Conservation (phyloP, 176 grass and related monocot species). For the Triticum dicoccoides region DNA sequence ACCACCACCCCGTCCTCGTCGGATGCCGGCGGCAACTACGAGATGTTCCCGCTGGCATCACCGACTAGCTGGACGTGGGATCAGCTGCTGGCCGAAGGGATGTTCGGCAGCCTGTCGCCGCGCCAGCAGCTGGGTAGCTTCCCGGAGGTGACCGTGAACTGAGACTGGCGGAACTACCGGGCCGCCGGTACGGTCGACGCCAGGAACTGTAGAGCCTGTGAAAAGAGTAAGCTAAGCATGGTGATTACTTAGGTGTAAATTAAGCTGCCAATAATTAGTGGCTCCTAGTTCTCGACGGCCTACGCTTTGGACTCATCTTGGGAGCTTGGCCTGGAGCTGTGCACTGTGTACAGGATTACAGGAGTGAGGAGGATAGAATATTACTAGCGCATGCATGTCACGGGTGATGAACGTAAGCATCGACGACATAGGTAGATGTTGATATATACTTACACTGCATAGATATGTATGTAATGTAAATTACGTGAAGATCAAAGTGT, state of each 20-base stretch:
- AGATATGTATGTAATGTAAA: constrained; percentile 24
- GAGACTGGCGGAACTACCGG: background rate
- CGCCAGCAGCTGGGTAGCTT: constrained; percentile 42
- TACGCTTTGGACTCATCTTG: constrained; percentile 46
- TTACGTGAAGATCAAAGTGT: constrained; percentile 12
- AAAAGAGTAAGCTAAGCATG: background rate
- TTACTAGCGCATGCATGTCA: constrained; percentile 26
- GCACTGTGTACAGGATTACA: constrained; percentile 8
- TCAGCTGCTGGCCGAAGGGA: constrained; percentile 30
- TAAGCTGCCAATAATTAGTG: constrained; percentile 9
- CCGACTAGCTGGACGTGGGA: constrained; percentile 40
- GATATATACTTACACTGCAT: background rate
- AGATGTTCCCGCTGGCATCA: constrained; percentile 41
- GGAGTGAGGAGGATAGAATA: constrained; percentile 23
- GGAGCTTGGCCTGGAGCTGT: constrained; percentile 33
- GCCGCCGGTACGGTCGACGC: background rate
- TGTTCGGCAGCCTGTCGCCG: constrained; percentile 44
- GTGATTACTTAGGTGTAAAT: constrained; percentile 22
- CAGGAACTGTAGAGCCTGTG: background rate
- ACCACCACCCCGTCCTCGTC: constrained; percentile 1
- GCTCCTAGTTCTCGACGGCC: constrained; percentile 42
- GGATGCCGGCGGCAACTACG: background rate
- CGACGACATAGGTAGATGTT: constrained; percentile 8
- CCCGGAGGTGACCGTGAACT: constrained; percentile 48
- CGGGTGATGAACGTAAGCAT: background rate